Percentiles rank a stretch among this genome's conserved stretches.
Conservation (phyloP, 2,329 filamentous ascomycete species). For the Talaromyces sp. region DNA sequence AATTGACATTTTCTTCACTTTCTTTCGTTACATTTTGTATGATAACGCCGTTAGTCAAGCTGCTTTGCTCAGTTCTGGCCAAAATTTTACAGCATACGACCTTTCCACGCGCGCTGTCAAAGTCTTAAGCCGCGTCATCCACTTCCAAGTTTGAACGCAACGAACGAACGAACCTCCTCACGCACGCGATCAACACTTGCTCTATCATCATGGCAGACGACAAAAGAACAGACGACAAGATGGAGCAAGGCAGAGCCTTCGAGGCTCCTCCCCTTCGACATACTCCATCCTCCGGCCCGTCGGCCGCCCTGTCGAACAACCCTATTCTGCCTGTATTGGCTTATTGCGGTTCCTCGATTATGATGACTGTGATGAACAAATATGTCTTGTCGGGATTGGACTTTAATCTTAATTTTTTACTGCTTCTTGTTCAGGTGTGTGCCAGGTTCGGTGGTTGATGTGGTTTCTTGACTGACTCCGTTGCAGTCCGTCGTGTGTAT, state of each 20-base stretch:
- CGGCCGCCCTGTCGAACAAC: slow-evolving; percentile 62
- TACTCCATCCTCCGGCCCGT: not conserved
- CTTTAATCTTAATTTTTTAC: slow-evolving; percentile 97
- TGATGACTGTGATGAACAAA: slow-evolving; percentile 99
- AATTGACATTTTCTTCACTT: not conserved
- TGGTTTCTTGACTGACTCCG: slow-evolving; percentile 11
- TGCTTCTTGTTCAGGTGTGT: slow-evolving; percentile 84
- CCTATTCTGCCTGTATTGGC: slow-evolving; percentile 76
- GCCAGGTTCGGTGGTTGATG: not conserved
- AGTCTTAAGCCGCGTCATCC: slow-evolving; percentile 8
- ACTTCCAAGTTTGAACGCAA: not conserved
- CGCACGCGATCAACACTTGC: not conserved
- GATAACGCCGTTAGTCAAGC: too few relatives aligned
- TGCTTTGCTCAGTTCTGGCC: too few relatives aligned
- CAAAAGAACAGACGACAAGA: slow-evolving; percentile 72
- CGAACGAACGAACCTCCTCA: not conserved
- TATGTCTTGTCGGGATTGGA: slow-evolving; percentile 86
- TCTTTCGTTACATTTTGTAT: not conserved
- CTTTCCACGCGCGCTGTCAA: not conserved
- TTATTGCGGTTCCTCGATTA: slow-evolving; percentile 94
- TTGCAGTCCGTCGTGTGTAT: slow-evolving; percentile 83
- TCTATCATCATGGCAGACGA: slow-evolving; percentile 79
- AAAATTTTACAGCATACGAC: too few relatives aligned
- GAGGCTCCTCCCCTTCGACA: slow-evolving; percentile 5
- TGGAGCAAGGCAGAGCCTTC: slow-evolving; percentile 40